Conservation (phyloP, 2,329 filamentous ascomycete species). For the Fusarium keratoplasticum region DNA sequence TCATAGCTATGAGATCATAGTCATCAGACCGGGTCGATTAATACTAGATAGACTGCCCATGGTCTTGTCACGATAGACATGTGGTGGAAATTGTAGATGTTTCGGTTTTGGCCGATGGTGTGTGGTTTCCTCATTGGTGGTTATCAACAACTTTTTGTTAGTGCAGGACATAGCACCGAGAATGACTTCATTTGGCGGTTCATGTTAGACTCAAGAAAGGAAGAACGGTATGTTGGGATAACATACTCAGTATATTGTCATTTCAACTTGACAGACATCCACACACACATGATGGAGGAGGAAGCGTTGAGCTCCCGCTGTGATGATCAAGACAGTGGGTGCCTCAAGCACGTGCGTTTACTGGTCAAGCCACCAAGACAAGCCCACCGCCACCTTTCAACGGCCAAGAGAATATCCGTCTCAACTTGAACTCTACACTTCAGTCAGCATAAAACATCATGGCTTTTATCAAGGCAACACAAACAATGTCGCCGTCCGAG, state of each 20-base stretch:
- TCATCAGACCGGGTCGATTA: background rate
- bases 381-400: background rate
- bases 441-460: background rate
- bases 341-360: background rate
- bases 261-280: background rate
- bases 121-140: no score
- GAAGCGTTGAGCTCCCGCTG: background rate
- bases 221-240: no score
- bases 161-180: background rate
- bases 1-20: background rate
- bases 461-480: background rate
- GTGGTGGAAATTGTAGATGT: no score
- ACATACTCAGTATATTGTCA: background rate
- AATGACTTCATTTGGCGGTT: background rate
- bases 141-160: background rate
- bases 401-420: background rate
- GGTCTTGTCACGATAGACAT: background rate
- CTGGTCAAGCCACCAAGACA: background rate
- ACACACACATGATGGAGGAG: background rate
- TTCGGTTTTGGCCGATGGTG: no score
- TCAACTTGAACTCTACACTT: background rate
- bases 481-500: background rate
- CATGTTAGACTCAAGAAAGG: background rate
- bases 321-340: background rate
- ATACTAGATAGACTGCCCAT: background rate